A percentile compares a stretch with the other conserved stretches of the same genome.
Evolutionary conservation across 805 yeast genomes (phyloP).

Genomic region (Candida loeiensis): DNA sequence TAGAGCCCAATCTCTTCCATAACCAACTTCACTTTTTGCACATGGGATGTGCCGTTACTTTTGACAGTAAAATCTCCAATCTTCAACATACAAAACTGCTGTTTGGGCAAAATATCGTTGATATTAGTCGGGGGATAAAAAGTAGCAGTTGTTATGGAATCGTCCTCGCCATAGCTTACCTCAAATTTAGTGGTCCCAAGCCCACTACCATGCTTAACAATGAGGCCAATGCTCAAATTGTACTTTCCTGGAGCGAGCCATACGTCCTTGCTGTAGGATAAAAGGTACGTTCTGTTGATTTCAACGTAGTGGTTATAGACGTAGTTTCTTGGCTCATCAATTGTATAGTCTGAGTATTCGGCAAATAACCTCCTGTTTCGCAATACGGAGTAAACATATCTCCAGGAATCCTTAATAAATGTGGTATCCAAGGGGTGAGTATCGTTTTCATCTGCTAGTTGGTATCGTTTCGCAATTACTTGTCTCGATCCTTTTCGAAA

Average conservation of each 20-base stretch:
- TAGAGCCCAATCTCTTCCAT: constrained; percentile 59
- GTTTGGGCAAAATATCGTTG: constrained; percentile 53
- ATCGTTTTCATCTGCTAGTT: constrained; percentile 22
- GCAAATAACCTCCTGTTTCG: constrained; percentile 53
- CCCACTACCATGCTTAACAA: constrained; percentile 52
- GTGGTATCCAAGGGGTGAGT: constrained; percentile 19
- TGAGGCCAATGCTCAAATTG: constrained; percentile 49
- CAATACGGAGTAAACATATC: constrained; percentile 46
- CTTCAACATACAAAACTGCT: constrained; percentile 47
- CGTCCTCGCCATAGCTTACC: constrained; percentile 29
- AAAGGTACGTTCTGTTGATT: constrained; percentile 47
- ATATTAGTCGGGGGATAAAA: constrained; percentile 58
- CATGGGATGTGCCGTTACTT: constrained; percentile 11
- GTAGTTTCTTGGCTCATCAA: constrained; percentile 48
- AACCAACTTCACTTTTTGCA: constrained; percentile 37
- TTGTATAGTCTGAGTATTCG: constrained; percentile 38
- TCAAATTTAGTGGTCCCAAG: constrained; percentile 57
- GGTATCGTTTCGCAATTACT: constrained; percentile 24
- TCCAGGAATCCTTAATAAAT: constrained; percentile 53
- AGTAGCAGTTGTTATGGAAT: constrained; percentile 25
- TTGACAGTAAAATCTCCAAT: constrained; percentile 45
- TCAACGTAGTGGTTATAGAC: constrained; percentile 44
- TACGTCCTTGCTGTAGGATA: constrained; percentile 43
- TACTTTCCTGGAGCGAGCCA: constrained; percentile 49
- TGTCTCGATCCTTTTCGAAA: constrained; percentile 28